Percentiles rank a stretch among this genome's conserved stretches.
These are phyloP conservation scores for Ochromonas danica DNA, from an alignment of 108 stramenopile genomes.

Conservation along the genomic window DNA sequence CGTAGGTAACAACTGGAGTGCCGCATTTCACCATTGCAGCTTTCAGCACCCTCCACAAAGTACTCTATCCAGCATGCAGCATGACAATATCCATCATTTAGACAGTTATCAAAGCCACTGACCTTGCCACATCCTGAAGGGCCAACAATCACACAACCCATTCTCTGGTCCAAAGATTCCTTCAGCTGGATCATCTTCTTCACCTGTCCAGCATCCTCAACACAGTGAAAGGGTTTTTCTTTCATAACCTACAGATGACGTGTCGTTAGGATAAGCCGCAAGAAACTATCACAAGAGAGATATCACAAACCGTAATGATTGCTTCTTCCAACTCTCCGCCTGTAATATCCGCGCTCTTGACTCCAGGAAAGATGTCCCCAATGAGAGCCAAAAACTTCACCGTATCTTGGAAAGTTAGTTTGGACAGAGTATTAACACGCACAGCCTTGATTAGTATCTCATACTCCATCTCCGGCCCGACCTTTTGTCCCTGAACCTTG, in stretches of 20 bases:
- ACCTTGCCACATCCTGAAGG: slow-evolving; percentile 66
- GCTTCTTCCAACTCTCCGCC: slow-evolving; percentile 60
- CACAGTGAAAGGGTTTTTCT: slow-evolving; percentile 52
- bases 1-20: slow-evolving; percentile 47
- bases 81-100: no score
- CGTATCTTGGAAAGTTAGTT: slow-evolving; percentile 62
- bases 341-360: slow-evolving; percentile 45
- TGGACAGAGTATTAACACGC: slow-evolving; percentile 63
- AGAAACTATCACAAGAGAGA: no score
- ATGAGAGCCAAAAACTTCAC: slow-evolving; percentile 56
- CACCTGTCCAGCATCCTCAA: slow-evolving; percentile 56
- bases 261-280: no score
- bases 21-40: slow-evolving; percentile 48
- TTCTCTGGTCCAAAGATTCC: slow-evolving; percentile 65
- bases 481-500: slow-evolving; percentile 8
- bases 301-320: slow-evolving; percentile 45
- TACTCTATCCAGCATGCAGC: no score
- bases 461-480: slow-evolving; percentile 36
- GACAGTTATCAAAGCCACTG: no score
- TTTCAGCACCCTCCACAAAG: background rate
- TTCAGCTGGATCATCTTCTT: slow-evolving; percentile 67
- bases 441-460: slow-evolving; percentile 64
- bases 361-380: slow-evolving; percentile 63
- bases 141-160: slow-evolving; percentile 68
- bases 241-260: slow-evolving; percentile 60